These are phyloP conservation scores for Serpula lacrymans DNA, from an alignment of 768 basidiomycete species.

Conservation along the genomic window DNA sequence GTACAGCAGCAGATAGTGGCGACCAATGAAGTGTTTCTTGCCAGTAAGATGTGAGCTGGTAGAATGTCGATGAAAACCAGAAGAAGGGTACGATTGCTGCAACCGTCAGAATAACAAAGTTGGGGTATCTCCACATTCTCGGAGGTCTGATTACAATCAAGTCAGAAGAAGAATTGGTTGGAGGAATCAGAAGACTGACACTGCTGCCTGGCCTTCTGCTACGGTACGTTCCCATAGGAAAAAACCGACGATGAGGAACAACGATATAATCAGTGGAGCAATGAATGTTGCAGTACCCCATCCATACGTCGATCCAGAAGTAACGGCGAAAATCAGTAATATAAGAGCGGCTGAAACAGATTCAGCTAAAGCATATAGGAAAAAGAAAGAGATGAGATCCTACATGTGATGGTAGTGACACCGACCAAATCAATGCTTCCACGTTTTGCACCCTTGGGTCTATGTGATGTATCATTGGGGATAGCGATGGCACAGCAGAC, in stretches of 20 bases:
- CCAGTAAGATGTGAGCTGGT: conserved; percentile 11
- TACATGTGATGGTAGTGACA: conserved; percentile 6
- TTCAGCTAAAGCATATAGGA: too few species aligned
- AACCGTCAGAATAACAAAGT: conserved; percentile 14
- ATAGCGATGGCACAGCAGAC: conserved; percentile 28
- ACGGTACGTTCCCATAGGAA: conserved; percentile 39
- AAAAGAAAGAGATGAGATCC: not conserved
- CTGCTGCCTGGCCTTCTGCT: conserved; percentile 31
- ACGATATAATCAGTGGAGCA: conserved; percentile 40
- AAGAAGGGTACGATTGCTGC: conserved; percentile 13
- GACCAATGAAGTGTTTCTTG: conserved; percentile 13
- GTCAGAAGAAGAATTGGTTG: conserved; percentile 1
- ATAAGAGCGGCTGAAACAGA: conserved; percentile 26
- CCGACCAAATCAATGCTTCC: conserved; percentile 9
- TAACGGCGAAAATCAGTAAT: conserved; percentile 31
- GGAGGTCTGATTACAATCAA: not conserved
- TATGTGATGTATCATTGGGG: conserved; percentile 12
- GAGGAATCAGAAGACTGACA: conserved; percentile 20
- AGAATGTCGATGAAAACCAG: conserved; percentile 15
- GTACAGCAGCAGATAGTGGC: conserved; percentile 15
- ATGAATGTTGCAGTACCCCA: conserved; percentile 42
- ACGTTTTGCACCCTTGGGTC: conserved; percentile 6
- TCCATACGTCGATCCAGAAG: conserved; percentile 40
- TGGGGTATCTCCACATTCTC: conserved; percentile 18
- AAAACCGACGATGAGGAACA: conserved; percentile 37